Conservation (phyloP, 139 green algal species). For the Trebouxia sp. region DNA sequence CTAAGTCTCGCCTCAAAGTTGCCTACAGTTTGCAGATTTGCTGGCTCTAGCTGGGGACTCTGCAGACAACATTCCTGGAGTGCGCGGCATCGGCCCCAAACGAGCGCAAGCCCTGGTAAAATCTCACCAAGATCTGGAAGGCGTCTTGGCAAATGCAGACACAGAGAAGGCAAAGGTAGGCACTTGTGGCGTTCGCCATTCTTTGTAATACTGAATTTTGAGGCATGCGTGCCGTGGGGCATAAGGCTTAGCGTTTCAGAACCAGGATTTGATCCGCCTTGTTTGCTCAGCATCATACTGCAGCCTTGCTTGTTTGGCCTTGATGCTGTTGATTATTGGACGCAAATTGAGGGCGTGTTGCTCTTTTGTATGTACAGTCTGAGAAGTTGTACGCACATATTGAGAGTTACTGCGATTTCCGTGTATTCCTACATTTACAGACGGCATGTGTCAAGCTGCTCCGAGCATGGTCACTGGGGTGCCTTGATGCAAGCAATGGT, state of each 20-base stretch:
- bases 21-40: constrained; percentile 54
- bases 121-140: constrained; percentile 42
- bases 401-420: neutral
- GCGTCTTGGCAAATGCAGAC: constrained; percentile 38
- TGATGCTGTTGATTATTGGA: neutral
- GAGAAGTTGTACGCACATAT: neutral
- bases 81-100: constrained; percentile 62
- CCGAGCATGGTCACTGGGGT: neutral
- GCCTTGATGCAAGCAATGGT: neutral
- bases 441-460: too few relatives aligned
- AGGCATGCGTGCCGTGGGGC: neutral
- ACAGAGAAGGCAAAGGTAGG: neutral
- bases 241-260: neutral
- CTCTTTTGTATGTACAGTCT: neutral
- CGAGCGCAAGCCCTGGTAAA: constrained; percentile 47
- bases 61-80: constrained; percentile 56
- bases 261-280: neutral
- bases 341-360: neutral
- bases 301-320: neutral
- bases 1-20: neutral
- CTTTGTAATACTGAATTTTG: neutral
- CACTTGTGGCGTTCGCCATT: neutral
- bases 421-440: too few relatives aligned
- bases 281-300: neutral
- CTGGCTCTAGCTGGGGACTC: constrained; percentile 63